phyloP scores from a whole-genome alignment of 805 yeast genomes.

The Priceomyces melissophilus region DNA sequence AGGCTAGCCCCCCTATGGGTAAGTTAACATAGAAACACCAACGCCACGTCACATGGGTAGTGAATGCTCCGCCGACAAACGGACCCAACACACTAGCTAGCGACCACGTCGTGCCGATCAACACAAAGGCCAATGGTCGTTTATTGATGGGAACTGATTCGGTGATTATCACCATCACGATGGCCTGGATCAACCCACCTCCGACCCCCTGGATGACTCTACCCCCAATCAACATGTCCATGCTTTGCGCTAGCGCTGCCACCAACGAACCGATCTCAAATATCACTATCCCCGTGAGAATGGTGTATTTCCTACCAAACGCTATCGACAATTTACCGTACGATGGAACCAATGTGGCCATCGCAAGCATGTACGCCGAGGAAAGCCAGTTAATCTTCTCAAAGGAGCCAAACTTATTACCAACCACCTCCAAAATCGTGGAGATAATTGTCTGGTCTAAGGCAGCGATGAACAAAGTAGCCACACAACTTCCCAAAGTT shows the following conservation, averaged over 20 bases:
- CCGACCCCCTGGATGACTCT: constrained; percentile 71
- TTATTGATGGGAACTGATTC: constrained; percentile 48
- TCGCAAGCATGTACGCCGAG: constrained; percentile 52
- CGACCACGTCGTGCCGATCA: constrained; percentile 43
- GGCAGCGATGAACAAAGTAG: constrained; percentile 39
- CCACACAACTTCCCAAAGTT: constrained; percentile 26
- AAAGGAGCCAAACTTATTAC: constrained; percentile 47
- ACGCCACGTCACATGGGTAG: constrained; percentile 61
- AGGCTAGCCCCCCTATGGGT: constrained; percentile 58
- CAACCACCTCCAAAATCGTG: constrained; percentile 48
- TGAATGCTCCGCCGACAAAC: constrained; percentile 62
- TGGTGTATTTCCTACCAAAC: constrained; percentile 52
- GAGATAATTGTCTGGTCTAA: constrained; percentile 59
- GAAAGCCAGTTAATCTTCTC: constrained; percentile 58
- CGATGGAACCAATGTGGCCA: constrained; percentile 50
- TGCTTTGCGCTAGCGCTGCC: constrained; percentile 50
- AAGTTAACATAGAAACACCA: constrained; percentile 74
- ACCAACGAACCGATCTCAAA: constrained; percentile 64
- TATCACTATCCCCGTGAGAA: constrained; percentile 46
- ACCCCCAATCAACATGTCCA: constrained; percentile 66
- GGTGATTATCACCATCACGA: constrained; percentile 54
- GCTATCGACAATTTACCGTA: constrained; percentile 58
- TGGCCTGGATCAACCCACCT: constrained; percentile 62
- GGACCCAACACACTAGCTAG: constrained; percentile 60
- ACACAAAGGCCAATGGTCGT: constrained; percentile 37